These are phyloP conservation scores for Fibroporia radiculosa DNA, from an alignment of 768 basidiomycete genomes.

Conservation along the genomic window DNA sequence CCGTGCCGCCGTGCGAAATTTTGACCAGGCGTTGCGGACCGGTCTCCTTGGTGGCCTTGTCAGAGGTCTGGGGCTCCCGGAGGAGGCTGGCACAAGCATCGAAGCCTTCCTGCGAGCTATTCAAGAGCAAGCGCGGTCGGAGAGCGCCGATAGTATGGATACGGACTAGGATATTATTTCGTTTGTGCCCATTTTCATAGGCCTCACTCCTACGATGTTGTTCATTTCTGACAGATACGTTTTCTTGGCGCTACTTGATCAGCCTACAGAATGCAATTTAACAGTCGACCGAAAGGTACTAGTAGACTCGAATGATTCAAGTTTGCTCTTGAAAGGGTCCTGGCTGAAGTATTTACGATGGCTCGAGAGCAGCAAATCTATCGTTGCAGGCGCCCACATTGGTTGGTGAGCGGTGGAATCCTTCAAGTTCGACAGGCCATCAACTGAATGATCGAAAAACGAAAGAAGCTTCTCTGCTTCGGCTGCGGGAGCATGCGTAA, in stretches of 20 bases:
- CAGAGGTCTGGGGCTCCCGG: constrained; percentile 71
- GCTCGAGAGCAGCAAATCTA: no score
- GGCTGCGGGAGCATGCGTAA: no score
- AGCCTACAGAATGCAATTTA: background rate
- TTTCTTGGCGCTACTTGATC: background rate
- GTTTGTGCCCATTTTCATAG: background rate
- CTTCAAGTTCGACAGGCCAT: no score
- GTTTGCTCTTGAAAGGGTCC: no score
- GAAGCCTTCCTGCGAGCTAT: constrained; percentile 76
- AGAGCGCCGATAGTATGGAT: constrained; percentile 62
- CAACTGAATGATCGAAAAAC: no score
- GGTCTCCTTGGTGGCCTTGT: constrained; percentile 74
- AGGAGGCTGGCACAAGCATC: constrained; percentile 74
- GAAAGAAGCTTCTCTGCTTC: no score
- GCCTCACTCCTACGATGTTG: background rate
- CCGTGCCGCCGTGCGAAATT: constrained; percentile 65
- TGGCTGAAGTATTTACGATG: no score
- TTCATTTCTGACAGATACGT: no score
- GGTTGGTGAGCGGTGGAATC: no score
- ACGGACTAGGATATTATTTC: constrained; percentile 44
- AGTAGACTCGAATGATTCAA: no score
- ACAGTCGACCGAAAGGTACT: no score
- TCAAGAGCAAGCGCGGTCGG: constrained; percentile 61
- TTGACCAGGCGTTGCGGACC: constrained; percentile 81
- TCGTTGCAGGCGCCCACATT: no score